These are phyloP conservation scores for Aspergillus viridinutans DNA, from an alignment of 2,329 filamentous ascomycete genomes.

Conservation along the genomic window DNA sequence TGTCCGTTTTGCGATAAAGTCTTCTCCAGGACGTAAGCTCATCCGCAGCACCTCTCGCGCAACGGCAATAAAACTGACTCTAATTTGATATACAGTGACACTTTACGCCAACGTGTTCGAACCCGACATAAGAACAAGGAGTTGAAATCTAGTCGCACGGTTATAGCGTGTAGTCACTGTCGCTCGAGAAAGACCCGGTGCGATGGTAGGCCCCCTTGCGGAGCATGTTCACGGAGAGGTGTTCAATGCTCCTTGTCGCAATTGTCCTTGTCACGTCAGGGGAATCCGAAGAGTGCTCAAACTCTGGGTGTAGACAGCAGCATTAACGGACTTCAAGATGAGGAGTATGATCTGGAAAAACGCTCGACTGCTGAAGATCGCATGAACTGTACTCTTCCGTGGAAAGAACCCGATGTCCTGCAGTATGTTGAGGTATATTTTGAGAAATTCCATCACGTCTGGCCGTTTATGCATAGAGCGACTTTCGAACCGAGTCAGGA, in stretches of 20 bases:
- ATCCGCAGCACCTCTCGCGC: not conserved
- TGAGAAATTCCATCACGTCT: slow-evolving; percentile 20
- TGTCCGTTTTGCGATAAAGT: slow-evolving; percentile 16
- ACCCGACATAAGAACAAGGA: slow-evolving; percentile 13
- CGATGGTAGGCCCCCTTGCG: slow-evolving; percentile 13
- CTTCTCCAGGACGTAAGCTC: slow-evolving; percentile 10
- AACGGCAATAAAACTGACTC: not conserved
- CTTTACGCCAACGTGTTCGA: slow-evolving; percentile 19
- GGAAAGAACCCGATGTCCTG: slow-evolving; percentile 1
- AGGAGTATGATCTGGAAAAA: not conserved
- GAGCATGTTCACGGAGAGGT: slow-evolving; percentile 9
- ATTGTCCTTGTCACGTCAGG: not conserved
- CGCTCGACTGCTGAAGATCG: not conserved
- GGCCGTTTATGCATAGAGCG: slow-evolving; percentile 23
- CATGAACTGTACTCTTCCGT: not conserved
- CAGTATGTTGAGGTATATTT: slow-evolving; percentile 24
- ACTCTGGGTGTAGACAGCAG: not conserved
- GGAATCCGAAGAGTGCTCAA: not conserved
- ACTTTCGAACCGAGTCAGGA: slow-evolving; percentile 19
- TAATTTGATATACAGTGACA: slow-evolving; percentile 11
- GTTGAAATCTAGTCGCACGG: slow-evolving; percentile 6
- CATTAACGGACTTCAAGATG: slow-evolving; percentile 4
- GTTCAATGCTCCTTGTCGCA: not conserved
- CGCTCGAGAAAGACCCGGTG: slow-evolving; percentile 15
- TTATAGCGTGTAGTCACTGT: slow-evolving; percentile 14